Conservation (phyloP, 768 basidiomycete species). For the Podaxis rugospora region DNA sequence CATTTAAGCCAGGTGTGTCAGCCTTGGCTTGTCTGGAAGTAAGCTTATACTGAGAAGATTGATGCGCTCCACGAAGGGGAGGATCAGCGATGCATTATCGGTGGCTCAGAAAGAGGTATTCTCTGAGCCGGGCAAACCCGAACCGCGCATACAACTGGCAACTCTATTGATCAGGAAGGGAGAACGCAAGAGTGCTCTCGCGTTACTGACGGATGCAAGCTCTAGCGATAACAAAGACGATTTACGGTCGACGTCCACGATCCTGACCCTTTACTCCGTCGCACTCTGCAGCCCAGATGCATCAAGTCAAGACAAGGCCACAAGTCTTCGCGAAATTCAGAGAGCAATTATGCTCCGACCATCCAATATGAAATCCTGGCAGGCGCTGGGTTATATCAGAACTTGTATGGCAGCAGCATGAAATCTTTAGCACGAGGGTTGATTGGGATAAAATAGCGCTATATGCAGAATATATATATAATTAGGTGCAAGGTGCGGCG, state of each 20-base stretch:
- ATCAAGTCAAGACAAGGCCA: conserved; percentile 12
- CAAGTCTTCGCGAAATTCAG: conserved; percentile 47
- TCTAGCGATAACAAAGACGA: conserved; percentile 20
- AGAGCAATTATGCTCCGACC: conserved; percentile 62
- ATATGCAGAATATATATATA: not conserved
- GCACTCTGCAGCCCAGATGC: conserved; percentile 26
- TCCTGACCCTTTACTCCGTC: conserved; percentile 49
- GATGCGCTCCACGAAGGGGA: conserved; percentile 32
- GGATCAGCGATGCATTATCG: conserved; percentile 42
- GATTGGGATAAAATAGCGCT: not conserved
- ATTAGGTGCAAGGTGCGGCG: conserved; percentile 8
- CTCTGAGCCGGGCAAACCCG: conserved; percentile 47
- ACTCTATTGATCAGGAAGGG: conserved; percentile 47
- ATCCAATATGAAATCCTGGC: conserved; percentile 50
- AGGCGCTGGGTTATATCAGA: conserved; percentile 52
- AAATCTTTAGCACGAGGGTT: not conserved
- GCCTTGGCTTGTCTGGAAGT: not conserved
- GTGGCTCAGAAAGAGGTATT: conserved; percentile 55
- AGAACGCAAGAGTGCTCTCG: conserved; percentile 36
- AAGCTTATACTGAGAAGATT: not conserved
- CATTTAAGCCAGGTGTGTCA: conserved; percentile 63
- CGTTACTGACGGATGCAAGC: conserved; percentile 35
- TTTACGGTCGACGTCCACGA: conserved; percentile 31
- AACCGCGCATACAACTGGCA: conserved; percentile 52
- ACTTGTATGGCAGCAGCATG: conserved; percentile 11